Base-by-base conservation (phyloP, 305 asterid genomes). In the Plantago rigida region DNA sequence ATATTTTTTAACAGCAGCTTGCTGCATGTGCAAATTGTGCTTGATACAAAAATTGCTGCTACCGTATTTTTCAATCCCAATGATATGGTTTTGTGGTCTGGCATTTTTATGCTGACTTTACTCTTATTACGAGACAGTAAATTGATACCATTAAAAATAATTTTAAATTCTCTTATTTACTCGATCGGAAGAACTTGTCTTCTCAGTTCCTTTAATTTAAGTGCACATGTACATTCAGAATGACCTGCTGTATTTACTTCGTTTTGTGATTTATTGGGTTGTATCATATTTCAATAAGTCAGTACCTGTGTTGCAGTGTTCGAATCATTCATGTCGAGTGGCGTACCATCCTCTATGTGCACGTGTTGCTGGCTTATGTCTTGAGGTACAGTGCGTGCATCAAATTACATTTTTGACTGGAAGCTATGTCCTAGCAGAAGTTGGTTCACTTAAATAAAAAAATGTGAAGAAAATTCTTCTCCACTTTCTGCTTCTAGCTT, bases 271-370 rank as follows among this genome's bases (percentile, higher is more conserved):
- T 67, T 28, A 22, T 63, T 49, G 60, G 10, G 31, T 56, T 46
- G 53, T 58, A 60, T 65, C 50, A 29, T 68, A 73, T 63, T 50
- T 75, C 11, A 6, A 4, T 52, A 39, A 50, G 26, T 22, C 26
- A 22, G 2, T 22, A 22, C 26, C 63, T 60, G 31, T 69, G 62
- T 63, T 78, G 75, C 94, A 93, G 97, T 93, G 99, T 72, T 93
- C 96, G 58, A 87, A 93, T 77, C 51, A 65, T 69, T 74, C 75
- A 63, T 93, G 99, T 58, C 70, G 90, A 60, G 97, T 89, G 73
- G 86, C 99, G 49, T 93, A 78, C 75, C 99, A 93, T 78, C 99
- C 99, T 68, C 96, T 93, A 31, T 93, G 99, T 80, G 99, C 99
- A 26, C 96, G 99, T 72, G 99, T 84, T 69, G 99, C 99, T 51